Evolutionary conservation across 1,284 basidiomycete genomes (phyloP).

Genomic region (Boletellus deceptivus): DNA sequence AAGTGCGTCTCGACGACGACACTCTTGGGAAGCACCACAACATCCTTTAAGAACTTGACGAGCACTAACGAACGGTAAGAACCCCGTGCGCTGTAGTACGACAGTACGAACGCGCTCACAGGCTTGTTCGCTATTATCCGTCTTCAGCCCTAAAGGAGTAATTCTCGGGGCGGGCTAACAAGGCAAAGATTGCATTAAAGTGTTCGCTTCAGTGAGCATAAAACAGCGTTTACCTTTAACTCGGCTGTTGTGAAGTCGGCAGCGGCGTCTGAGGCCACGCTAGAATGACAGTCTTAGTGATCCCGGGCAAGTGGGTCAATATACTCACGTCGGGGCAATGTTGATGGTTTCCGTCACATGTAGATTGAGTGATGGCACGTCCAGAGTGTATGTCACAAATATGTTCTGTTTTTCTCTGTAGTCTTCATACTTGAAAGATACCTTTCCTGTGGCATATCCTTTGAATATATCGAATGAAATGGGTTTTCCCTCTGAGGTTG

Average conservation of each 20-base stretch:
- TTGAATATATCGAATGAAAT: not conserved
- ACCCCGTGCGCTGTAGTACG: not conserved
- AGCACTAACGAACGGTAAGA: not conserved
- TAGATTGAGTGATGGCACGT: no score
- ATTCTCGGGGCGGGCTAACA: not conserved
- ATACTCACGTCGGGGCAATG: not conserved
- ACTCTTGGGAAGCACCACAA: not conserved
- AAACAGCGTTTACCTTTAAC: not conserved
- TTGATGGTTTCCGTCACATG: not conserved
- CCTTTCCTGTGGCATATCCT: not conserved
- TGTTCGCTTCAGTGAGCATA: not conserved
- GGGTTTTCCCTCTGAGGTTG: not conserved
- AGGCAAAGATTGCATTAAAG: not conserved
- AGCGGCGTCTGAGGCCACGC: not conserved
- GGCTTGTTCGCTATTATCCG: not conserved
- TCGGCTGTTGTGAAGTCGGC: not conserved
- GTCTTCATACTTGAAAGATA: not conserved
- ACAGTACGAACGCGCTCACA: not conserved
- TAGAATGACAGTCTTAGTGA: not conserved
- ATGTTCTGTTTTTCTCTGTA: not conserved
- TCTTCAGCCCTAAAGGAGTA: not conserved
- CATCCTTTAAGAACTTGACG: not conserved
- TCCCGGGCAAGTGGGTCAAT: not conserved
- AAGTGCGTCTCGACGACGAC: not conserved
- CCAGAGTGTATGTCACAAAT: not conserved